Percentiles rank a stretch among this genome's conserved stretches.
These are phyloP conservation scores for Kwoniella dejecticola DNA, from an alignment of 768 basidiomycete genomes.

Conservation along the genomic window DNA sequence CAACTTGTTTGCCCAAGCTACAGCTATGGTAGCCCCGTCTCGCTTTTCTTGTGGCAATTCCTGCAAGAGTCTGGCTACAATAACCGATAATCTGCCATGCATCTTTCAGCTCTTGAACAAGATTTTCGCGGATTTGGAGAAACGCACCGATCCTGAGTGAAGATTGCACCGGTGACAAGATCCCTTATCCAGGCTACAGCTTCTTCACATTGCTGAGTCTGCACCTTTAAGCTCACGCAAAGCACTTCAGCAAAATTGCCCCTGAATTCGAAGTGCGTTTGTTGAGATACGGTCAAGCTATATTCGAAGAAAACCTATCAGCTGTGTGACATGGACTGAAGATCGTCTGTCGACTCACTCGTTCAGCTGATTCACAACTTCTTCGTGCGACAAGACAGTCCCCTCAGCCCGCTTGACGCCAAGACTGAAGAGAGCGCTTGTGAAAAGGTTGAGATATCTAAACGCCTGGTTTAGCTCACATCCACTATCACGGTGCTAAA, in stretches of 20 bases:
- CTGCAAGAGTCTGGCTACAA: constrained; percentile 84
- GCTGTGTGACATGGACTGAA: neutral
- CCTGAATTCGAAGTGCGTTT: constrained; percentile 67
- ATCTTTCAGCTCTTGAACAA: neutral
- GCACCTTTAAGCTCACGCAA: constrained; percentile 79
- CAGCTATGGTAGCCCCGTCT: constrained; percentile 76
- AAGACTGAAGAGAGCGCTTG: constrained; percentile 82
- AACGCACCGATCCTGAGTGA: constrained; percentile 48
- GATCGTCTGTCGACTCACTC: constrained; percentile 60
- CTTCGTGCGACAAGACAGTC: constrained; percentile 73
- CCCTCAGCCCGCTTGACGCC: constrained; percentile 74
- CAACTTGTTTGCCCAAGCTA: constrained; percentile 68
- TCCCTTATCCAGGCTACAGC: constrained; percentile 72
- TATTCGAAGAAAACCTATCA: neutral
- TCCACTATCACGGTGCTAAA: no score
- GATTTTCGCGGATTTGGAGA: no score
- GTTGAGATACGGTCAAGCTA: constrained; percentile 75
- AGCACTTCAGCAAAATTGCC: constrained; percentile 70
- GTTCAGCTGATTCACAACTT: constrained; percentile 86
- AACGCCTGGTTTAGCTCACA: neutral
- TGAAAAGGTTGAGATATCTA: constrained; percentile 77
- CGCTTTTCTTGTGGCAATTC: constrained; percentile 88
- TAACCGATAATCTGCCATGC: constrained; percentile 71
- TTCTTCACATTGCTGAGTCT: constrained; percentile 72
- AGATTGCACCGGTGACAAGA: constrained; percentile 45